Evolutionary conservation across 75 land plant genomes (phyloP).

Genomic region (Sequoiadendron giganteum): DNA sequence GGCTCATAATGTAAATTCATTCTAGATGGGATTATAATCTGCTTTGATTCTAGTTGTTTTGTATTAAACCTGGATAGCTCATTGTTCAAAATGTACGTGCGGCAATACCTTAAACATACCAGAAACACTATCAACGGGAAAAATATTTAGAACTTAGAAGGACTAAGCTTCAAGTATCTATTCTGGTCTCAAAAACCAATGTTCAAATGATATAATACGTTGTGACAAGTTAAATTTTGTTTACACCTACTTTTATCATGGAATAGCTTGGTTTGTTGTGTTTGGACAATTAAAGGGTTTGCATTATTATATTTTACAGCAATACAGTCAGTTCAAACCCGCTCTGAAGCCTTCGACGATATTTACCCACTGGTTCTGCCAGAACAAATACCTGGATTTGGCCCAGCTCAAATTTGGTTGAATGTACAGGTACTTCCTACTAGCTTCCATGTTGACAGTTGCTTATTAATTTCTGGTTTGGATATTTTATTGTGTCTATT

Average conservation of each 20-base stretch:
- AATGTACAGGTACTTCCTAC: conserved; percentile 33
- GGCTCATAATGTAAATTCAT: not conserved
- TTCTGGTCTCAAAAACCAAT: not conserved
- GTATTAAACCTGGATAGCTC: not conserved
- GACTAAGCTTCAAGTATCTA: not conserved
- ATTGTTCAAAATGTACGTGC: not conserved
- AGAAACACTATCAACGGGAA: not conserved
- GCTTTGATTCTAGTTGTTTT: not conserved
- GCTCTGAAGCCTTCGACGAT: not conserved
- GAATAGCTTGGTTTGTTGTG: not conserved
- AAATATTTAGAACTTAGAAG: not conserved
- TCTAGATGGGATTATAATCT: not conserved
- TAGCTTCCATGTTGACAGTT: not conserved
- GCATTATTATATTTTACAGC: not conserved
- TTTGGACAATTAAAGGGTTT: not conserved
- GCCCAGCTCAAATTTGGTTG: conserved; percentile 25
- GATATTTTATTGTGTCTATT: not conserved
- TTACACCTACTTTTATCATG: not conserved
- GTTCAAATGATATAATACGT: not conserved
- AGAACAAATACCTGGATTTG: not conserved
- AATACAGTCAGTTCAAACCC: not conserved
- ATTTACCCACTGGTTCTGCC: not conserved
- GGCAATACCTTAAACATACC: not conserved
- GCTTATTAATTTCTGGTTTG: not conserved
- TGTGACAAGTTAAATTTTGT: not conserved